Conservation (phyloP, 2,329 filamentous ascomycete species). For the Penicillium polonicum region DNA sequence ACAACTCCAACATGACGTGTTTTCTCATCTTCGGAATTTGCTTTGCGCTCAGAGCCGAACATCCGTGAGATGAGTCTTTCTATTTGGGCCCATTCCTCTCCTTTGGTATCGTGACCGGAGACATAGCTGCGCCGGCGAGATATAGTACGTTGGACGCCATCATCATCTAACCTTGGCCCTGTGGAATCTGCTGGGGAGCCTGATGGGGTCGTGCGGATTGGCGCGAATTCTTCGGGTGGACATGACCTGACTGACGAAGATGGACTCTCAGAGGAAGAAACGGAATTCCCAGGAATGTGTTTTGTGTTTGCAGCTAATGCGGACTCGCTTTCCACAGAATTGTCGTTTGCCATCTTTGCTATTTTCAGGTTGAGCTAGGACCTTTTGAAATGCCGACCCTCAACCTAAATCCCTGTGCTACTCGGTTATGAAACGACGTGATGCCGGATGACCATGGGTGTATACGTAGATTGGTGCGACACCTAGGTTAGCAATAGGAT, state of each 20-base stretch:
- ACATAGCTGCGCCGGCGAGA: conserved; percentile 28
- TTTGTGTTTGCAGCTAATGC: not conserved
- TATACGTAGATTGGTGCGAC: not conserved
- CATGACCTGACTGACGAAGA: conserved; percentile 1
- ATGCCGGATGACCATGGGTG: not conserved
- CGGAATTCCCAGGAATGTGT: not conserved
- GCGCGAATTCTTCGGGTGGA: conserved; percentile 2
- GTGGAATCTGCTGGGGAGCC: not conserved
- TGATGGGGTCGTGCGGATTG: conserved; percentile 14
- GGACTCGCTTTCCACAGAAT: not conserved
- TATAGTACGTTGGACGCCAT: conserved; percentile 21
- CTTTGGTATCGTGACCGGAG: conserved; percentile 21
- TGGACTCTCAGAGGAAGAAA: not conserved
- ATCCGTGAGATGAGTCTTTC: conserved; percentile 64
- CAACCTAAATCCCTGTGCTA: not conserved
- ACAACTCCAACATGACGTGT: conserved; percentile 68
- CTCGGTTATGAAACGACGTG: not conserved
- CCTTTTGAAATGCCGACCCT: not conserved
- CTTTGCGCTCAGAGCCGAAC: conserved; percentile 65
- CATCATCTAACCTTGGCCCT: conserved; percentile 13
- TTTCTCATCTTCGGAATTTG: conserved; percentile 67
- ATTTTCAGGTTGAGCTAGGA: not conserved
- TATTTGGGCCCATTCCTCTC: conserved; percentile 35
- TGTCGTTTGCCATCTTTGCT: not conserved
- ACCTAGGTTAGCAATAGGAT: too few relatives aligned